Conservation (phyloP, 805 yeast species). For the Candida ascalaphidarum region DNA sequence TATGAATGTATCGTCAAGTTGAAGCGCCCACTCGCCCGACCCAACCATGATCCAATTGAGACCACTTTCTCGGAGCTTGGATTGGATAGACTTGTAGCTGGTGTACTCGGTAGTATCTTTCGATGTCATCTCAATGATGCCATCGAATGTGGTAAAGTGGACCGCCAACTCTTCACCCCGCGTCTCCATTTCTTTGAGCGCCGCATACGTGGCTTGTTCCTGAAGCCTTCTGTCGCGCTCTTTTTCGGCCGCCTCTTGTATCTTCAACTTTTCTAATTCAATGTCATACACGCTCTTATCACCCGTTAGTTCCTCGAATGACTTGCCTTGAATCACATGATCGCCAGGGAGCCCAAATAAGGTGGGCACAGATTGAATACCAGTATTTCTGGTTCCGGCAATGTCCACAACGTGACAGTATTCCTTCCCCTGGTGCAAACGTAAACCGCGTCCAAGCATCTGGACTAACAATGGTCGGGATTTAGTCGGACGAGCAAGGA, state of each 20-base stretch:
- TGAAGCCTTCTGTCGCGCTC: no score
- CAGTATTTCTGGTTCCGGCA: slow-evolving; percentile 51
- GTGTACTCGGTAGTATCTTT: slow-evolving; percentile 4
- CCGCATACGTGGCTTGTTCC: no score
- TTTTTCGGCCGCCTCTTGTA: slow-evolving; percentile 1
- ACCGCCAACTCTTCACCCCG: no score
- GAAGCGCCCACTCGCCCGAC: slow-evolving; percentile 23
- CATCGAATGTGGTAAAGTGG: no score
- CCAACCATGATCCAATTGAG: slow-evolving; percentile 23
- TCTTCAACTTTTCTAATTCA: slow-evolving; percentile 8
- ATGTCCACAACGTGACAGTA: slow-evolving; percentile 73
- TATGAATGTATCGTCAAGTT: slow-evolving; percentile 2
- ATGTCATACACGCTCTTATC: slow-evolving; percentile 3
- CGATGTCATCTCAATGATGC: slow-evolving; percentile 3
- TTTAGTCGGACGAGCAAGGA: slow-evolving; percentile 73
- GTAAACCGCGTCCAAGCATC: slow-evolving; percentile 86
- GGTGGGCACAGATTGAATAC: slow-evolving; percentile 49
- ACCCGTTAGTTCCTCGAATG: slow-evolving; percentile 5
- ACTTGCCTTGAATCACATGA: slow-evolving; percentile 14
- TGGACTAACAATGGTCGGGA: slow-evolving; percentile 68
- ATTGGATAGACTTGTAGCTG: slow-evolving; percentile 5
- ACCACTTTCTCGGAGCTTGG: slow-evolving; percentile 5
- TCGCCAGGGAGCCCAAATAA: slow-evolving; percentile 26
- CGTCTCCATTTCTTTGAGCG: no score
- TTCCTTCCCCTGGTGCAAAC: slow-evolving; percentile 53